Percentiles rank a stretch among this genome's conserved stretches.
These are phyloP conservation scores for Adansonia gregorii DNA, from an alignment of 441 rosid genomes.

Conservation along the genomic window DNA sequence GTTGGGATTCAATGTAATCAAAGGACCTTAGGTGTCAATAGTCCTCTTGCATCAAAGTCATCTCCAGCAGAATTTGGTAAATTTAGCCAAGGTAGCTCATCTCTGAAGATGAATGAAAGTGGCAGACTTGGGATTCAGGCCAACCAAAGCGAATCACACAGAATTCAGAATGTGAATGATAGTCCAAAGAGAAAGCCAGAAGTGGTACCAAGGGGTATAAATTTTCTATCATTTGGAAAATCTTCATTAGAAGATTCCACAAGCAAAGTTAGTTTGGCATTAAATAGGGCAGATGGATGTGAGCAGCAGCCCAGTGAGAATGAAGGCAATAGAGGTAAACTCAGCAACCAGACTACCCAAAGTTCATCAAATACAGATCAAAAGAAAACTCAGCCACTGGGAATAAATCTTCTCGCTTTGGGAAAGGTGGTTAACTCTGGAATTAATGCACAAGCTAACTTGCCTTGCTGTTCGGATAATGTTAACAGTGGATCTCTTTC, in stretches of 20 bases:
- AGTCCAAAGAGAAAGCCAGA: conserved; percentile 37
- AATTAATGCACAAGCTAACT: conserved; percentile 19
- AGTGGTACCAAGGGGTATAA: conserved; percentile 69
- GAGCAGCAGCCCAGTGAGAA: conserved; percentile 16
- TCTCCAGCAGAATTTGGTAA: conserved; percentile 38
- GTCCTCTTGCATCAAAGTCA: conserved; percentile 41
- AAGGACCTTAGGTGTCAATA: conserved; percentile 39
- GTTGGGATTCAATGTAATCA: conserved; percentile 36
- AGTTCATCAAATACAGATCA: conserved; percentile 13
- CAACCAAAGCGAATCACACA: conserved; percentile 40
- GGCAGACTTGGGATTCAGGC: conserved; percentile 36
- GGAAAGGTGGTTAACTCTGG: conserved; percentile 25
- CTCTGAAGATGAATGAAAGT: conserved; percentile 40
- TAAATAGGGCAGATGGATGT: conserved; percentile 26
- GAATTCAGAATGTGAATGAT: conserved; percentile 36
- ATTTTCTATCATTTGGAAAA: conserved; percentile 78
- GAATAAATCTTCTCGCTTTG: conserved; percentile 24
- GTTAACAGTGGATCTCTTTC: conserved; percentile 31
- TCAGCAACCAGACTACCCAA: conserved; percentile 26
- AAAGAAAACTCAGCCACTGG: conserved; percentile 30
- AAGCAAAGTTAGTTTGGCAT: conserved; percentile 24
- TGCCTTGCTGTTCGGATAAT: conserved; percentile 28
- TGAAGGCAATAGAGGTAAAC: background rate
- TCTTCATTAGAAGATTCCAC: conserved; percentile 31
- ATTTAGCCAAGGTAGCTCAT: conserved; percentile 38